Base-by-base conservation (phyloP, 148 eudicot genomes). In the Rhododendron molle region DNA sequence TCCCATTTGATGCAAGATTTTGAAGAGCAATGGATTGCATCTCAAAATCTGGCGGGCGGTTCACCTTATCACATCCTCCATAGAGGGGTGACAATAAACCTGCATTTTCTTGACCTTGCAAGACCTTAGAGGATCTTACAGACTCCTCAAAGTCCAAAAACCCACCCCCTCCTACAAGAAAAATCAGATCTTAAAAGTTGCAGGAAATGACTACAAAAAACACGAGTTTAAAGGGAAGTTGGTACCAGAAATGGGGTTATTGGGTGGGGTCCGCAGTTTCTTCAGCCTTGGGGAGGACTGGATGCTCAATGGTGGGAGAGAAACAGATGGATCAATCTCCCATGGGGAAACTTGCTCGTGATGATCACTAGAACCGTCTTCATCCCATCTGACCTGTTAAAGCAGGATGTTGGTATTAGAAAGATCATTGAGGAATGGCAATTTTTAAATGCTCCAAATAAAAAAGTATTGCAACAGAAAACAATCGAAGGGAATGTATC, bases 31-130 rank as follows among this genome's bases (percentile, higher is more conserved):
- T 49, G n/a, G 87, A 76, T 81, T 84, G 90, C 81, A 88, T 79
- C 86, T 83, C 91, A 85, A 92, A 87, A 86, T 89, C 93, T 83
- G 87, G 90, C 81, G 85, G 84, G 87, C 87, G 89, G 88, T 89
- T 91, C 72, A 88, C 88, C 85, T 87, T 92, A 87, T 90, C 94
- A 90, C 90, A 71, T 85, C 92, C 91, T 85, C 91, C 91, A 73
- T 50, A 88, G 58, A 86, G 92, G 86, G 92, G 93, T 90, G 95
- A 92, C 81, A 89, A 83, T 54, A 91, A 92, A 93, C 92, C 91
- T 44, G 90, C 7, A 84, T 94, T 96, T 96, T 96, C 99, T 94
- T 96, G 99, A 96, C 98, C 98, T 96, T 96, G 99, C 99, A 96
- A 96, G 98, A 96, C 99, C 99, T 93, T 93, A 83, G 94, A 92